phyloP scores from a whole-genome alignment of 805 yeast genomes.

The Wickerhamiella hasegawae region DNA sequence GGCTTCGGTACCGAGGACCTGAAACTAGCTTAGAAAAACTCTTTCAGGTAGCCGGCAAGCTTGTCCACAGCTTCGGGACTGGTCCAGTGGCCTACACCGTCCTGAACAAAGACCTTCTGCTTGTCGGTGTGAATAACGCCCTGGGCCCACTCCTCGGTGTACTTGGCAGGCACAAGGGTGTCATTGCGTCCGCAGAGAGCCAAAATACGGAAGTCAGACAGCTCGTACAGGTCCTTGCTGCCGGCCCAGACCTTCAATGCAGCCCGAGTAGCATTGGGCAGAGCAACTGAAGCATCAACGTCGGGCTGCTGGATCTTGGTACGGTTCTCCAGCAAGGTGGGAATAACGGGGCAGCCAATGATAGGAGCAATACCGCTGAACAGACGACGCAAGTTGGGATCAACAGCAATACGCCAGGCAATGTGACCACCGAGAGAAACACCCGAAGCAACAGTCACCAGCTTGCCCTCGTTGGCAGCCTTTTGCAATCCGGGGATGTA shows the following conservation, averaged over 20 bases:
- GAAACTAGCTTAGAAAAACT: no score
- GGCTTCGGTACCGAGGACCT: no score
- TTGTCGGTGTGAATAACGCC: conserved; percentile 8
- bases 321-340: conserved; percentile 30
- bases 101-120: conserved; percentile 16
- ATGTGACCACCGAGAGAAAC: conserved; percentile 43
- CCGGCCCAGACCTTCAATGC: background rate
- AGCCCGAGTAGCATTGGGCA: background rate
- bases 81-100: conserved; percentile 19
- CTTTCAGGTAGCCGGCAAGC: no score
- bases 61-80: conserved; percentile 18
- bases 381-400: conserved; percentile 18
- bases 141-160: conserved; percentile 20
- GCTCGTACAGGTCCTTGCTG: background rate
- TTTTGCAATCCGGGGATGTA: conserved; percentile 19
- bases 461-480: conserved; percentile 17
- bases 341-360: conserved; percentile 33
- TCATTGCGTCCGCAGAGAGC: conserved; percentile 24
- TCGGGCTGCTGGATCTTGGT: background rate
- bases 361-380: conserved; percentile 29
- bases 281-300: background rate
- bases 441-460: conserved; percentile 28
- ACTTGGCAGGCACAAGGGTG: conserved; percentile 22
- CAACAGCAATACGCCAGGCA: conserved; percentile 30
- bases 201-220: conserved; percentile 12